Base-by-base conservation (phyloP, 345 rosid species). In the Camelina laxa region DNA sequence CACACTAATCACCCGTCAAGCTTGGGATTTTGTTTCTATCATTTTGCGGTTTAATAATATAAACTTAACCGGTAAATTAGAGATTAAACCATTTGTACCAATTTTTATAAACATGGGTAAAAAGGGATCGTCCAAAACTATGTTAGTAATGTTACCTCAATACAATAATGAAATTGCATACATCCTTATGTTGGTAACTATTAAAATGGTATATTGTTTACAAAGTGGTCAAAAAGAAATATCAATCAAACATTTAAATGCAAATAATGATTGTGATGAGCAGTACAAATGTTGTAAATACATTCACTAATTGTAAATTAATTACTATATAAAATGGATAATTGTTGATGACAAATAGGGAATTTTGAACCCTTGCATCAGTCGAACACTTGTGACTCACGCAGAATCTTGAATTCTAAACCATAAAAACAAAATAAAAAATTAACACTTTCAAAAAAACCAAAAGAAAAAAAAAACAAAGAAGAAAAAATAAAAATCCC, bases 401-500 rank as follows among this genome's bases (percentile, higher is more conserved):
- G 6, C 65, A 20, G 49, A 60, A 60, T 20, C 31, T 60, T 7
- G 17, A 38, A 60, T 60, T 35, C 24, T 59, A 36, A 36, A 35
- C 17, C 22, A 58, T 31, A 30, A 31, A n/a, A 15, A n/a, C 9
- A 55, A 27, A 55, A 33, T 4, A 35, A 35, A 49, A 35, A 35
- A 6, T 22, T 35, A 59, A 35, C 45, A 59, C 63, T 59, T 59
- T 5, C 1, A 35, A 20, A 17, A 59, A 17, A 17, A 14, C 51
- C 61, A 15, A 57, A 31, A 56, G 9, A 3, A 31, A 56, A 8
- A 10, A 12, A 7, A n/a, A 27, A 74, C 9, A 41, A 41, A 5
- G 54, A 12, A 65, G 13, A 48, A 1, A 56, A 10, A 74, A 35
- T 27, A 45, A 45, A 76, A 65, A 39, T 15, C 67, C 70, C 61